phyloP scores from a whole-genome alignment of 768 basidiomycete species.

The Boletellus emodensis region DNA sequence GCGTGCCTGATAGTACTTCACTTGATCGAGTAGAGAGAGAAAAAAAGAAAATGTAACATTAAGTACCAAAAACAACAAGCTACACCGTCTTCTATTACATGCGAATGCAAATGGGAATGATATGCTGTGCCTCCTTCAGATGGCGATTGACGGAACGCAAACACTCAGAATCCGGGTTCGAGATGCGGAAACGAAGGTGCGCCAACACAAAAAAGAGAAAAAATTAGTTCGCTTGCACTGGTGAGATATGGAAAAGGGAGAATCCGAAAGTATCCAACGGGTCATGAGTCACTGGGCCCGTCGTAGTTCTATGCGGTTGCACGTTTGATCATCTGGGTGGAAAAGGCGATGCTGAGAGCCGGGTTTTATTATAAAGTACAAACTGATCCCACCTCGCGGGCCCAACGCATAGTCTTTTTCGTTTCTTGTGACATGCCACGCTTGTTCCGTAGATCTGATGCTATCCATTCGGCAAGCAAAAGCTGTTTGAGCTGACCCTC shows the following conservation, averaged over 20 bases:
- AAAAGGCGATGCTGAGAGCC: background rate
- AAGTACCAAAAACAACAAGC: constrained; percentile 23
- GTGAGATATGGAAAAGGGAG: constrained; percentile 30
- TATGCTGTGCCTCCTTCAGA: constrained; percentile 70
- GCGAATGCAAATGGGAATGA: constrained; percentile 44
- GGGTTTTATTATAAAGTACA: background rate
- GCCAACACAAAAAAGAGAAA: constrained; percentile 9
- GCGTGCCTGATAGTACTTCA: constrained; percentile 10
- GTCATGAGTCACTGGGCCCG: constrained; percentile 9
- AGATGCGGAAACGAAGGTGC: constrained; percentile 11
- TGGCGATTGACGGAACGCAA: constrained; percentile 39
- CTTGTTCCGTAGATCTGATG: constrained; percentile 66
- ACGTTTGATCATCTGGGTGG: constrained; percentile 66
- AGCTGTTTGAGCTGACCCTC: constrained; percentile 75
- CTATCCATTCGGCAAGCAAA: constrained; percentile 78
- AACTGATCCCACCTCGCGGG: constrained; percentile 67
- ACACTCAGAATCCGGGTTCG: constrained; percentile 15
- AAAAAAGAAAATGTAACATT: constrained; percentile 16
- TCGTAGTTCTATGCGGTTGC: constrained; percentile 61
- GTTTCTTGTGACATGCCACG: constrained; percentile 71
- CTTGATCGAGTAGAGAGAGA: constrained; percentile 2
- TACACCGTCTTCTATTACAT: constrained; percentile 53
- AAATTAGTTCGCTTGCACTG: constrained; percentile 50
- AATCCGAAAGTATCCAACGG: constrained; percentile 29
- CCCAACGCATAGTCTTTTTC: constrained; percentile 91